Conservation (phyloP, 345 rosid species). For the Moringa oleifera region DNA sequence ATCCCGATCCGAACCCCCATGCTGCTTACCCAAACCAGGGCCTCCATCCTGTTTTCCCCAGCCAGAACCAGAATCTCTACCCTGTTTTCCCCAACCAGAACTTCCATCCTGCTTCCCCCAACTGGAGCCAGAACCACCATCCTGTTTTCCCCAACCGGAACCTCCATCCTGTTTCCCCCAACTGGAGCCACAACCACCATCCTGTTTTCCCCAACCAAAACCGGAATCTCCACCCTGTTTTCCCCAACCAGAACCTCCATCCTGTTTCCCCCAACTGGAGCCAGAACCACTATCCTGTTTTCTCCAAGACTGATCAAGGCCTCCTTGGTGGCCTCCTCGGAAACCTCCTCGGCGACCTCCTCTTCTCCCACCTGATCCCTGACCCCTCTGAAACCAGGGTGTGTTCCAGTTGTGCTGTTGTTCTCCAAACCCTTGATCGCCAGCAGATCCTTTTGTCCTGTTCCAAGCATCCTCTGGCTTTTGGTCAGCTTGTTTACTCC, state of each 20-base stretch:
- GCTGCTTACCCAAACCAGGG: constrained; percentile 13
- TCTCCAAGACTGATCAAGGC: too few relatives aligned
- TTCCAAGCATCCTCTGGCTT: too few relatives aligned
- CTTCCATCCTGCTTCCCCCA: constrained; percentile 23
- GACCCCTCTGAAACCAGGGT: too few relatives aligned
- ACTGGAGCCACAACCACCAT: constrained; percentile 19
- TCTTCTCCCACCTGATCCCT: too few relatives aligned
- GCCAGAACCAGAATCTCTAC: constrained; percentile 12
- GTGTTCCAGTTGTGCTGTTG: too few relatives aligned
- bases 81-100: constrained; percentile 26
- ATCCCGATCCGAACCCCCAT: constrained; percentile 24
- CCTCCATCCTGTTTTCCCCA: constrained; percentile 5
- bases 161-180: constrained; percentile 28
- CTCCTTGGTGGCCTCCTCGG: too few relatives aligned
- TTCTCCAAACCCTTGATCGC: too few relatives aligned
- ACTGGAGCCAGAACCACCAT: constrained; percentile 15
- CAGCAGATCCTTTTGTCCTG: too few relatives aligned
- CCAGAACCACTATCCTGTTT: constrained; percentile 18
- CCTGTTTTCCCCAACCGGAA: neutral
- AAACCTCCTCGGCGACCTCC: too few relatives aligned
- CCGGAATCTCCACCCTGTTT: constrained; percentile 11
- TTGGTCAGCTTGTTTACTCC: neutral
- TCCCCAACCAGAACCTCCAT: constrained; percentile 1
- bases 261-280: constrained; percentile 32
- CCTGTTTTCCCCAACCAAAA: constrained; percentile 20